Percentiles rank a stretch among this genome's conserved stretches.
phyloP scores from a whole-genome alignment of 2,329 filamentous ascomycete genomes.

The Hymenoscyphus albidus region DNA sequence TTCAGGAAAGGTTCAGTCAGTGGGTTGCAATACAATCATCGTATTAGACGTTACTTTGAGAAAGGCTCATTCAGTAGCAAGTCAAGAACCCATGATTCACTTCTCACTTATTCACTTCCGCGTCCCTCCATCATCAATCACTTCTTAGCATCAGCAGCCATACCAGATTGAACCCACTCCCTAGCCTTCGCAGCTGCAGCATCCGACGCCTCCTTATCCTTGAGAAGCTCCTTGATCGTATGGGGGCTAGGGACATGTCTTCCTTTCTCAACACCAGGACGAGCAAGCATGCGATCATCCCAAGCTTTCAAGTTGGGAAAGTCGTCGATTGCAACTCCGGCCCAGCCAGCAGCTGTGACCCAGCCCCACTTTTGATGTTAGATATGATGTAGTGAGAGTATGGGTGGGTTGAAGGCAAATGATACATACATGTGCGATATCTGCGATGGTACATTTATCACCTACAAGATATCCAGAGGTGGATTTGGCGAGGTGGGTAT shows the following conservation, averaged over 20 bases:
- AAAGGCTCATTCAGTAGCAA: no score
- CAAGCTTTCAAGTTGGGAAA: slow-evolving; percentile 75
- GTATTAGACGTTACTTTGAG: no score
- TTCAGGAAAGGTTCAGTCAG: no score
- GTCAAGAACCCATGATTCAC: no score
- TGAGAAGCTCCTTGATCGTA: slow-evolving; percentile 50
- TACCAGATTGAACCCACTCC: slow-evolving; percentile 64
- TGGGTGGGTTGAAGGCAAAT: neutral
- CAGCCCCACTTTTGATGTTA: slow-evolving; percentile 20
- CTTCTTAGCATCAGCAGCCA: slow-evolving; percentile 42
- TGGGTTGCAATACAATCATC: no score
- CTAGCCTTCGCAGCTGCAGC: slow-evolving; percentile 49
- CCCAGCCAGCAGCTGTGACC: slow-evolving; percentile 35
- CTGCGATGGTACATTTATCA: slow-evolving; percentile 68
- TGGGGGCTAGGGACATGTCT: slow-evolving; percentile 66
- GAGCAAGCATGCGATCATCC: slow-evolving; percentile 65
- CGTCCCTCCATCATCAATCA: slow-evolving; percentile 4
- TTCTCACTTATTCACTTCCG: no score
- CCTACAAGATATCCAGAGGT: slow-evolving; percentile 60
- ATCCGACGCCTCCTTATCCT: slow-evolving; percentile 51
- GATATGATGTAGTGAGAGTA: neutral
- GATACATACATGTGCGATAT: slow-evolving; percentile 57
- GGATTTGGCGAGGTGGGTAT: slow-evolving; percentile 62
- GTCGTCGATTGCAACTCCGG: slow-evolving; percentile 65
- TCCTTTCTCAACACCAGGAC: slow-evolving; percentile 72